These are phyloP conservation scores for Plantago ovata DNA, from an alignment of 257 asterid species.

Conservation along the genomic window DNA sequence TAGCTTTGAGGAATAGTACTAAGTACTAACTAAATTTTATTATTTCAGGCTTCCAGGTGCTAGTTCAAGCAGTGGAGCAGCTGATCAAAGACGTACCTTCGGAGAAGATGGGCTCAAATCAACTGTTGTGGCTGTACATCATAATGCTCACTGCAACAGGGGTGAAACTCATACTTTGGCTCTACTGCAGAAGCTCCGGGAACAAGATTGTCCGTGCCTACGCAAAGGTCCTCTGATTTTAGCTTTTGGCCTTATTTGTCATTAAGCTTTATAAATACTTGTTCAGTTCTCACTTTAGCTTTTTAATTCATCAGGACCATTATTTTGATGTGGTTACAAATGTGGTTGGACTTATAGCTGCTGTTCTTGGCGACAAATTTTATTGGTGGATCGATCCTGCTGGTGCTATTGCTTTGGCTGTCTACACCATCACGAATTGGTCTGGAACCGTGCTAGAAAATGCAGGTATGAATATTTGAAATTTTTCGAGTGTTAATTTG, in stretches of 20 bases:
- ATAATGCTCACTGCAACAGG: constrained; percentile 63
- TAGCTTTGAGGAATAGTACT: not conserved
- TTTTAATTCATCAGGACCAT: constrained; percentile 38
- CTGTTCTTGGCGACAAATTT: constrained; percentile 47
- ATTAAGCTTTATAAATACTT: no score
- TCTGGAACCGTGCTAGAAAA: constrained; percentile 60
- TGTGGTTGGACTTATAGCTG: constrained; percentile 52
- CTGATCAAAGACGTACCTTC: constrained; percentile 33
- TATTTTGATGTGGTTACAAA: constrained; percentile 72
- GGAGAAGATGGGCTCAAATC: constrained; percentile 33
- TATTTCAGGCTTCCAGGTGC: constrained; percentile 49
- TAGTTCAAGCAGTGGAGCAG: constrained; percentile 42
- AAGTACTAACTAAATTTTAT: not conserved
- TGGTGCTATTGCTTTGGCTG: constrained; percentile 53
- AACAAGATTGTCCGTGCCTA: constrained; percentile 67
- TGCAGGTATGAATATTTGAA: constrained; percentile 34
- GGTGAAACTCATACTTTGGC: constrained; percentile 52
- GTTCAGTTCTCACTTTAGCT: not conserved
- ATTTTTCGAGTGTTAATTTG: not conserved
- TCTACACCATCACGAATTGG: constrained; percentile 56
- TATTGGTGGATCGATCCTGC: constrained; percentile 72
- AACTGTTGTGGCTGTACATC: constrained; percentile 45
- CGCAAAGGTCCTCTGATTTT: constrained; percentile 36
- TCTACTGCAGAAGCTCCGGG: constrained; percentile 54
- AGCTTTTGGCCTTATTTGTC: not conserved